Evolutionary conservation across 2,329 filamentous ascomycete species (phyloP), one percentile per base, ranked within the genome.

Genomic region (Fusarium sp.): DNA sequence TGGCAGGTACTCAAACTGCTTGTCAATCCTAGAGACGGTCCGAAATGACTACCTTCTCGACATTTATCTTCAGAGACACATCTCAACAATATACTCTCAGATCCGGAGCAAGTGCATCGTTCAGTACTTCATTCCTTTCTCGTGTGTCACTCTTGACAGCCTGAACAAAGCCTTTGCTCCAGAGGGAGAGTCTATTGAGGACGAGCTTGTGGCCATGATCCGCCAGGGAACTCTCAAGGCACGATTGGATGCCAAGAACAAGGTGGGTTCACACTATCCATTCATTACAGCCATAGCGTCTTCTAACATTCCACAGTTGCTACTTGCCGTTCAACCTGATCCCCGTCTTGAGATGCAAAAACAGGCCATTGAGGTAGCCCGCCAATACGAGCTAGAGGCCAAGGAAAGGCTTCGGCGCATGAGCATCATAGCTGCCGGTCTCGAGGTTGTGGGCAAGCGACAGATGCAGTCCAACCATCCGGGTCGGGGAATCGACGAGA

Each of bases 51-150:
- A 96, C 78, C 86, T 95, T n/a, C 89, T 98, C 6, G 96, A 99
- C 77, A 84, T 97, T 18, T 92, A 97, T 78, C 87, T 99, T 7
- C 91, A 93, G 63, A 89, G 86, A 66, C 93, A 97, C 70, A 84
- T 98, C 16, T 77, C 86, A 39, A 82, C 83, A 2, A 85, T 99
- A 18, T 96, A 95, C 82, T 84, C 87, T 11, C 84, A 85, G 50
- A 94, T 99, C 72, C 90, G 96, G 62, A 92, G 88, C 75, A 98
- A 98, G 83, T 95, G 95, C 75, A 98, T 99, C 63, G 89, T 95
- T 27, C 94, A 97, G 77, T 98, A 98, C 81, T 92, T 97, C 74
- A 87, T 94, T 27, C 95, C 96, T 0, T 99, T 97, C 80, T 97
- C 92, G 43, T 91, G 91, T 71, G 94, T 98, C 66, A 95, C 92